These are phyloP conservation scores for Ogataea pilisensis DNA, from an alignment of 805 yeast species.

Conservation along the genomic window DNA sequence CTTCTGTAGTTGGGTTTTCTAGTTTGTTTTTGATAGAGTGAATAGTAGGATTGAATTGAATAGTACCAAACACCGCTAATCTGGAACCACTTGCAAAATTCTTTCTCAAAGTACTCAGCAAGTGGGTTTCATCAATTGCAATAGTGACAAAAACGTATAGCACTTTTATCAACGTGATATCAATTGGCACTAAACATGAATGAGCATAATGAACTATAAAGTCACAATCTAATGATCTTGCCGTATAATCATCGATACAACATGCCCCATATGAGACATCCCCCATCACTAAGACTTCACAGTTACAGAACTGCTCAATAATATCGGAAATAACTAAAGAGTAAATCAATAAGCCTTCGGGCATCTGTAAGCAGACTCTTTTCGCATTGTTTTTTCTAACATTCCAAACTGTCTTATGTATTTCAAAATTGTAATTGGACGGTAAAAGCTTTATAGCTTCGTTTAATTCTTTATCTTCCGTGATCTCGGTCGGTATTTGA, in stretches of 20 bases:
- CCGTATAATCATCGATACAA: constrained; percentile 95
- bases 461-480: constrained; percentile 76
- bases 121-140: constrained; percentile 76
- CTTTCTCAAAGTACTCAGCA: constrained; percentile 67
- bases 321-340: constrained; percentile 89
- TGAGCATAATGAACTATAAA: constrained; percentile 96
- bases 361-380: constrained; percentile 94
- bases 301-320: constrained; percentile 81
- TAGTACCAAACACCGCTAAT: constrained; percentile 88
- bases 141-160: constrained; percentile 95
- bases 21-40: constrained; percentile 69
- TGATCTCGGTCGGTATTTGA: constrained; percentile 84
- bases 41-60: constrained; percentile 93
- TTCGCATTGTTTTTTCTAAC: constrained; percentile 69
- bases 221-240: constrained; percentile 88
- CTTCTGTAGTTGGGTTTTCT: constrained; percentile 31
- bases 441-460: constrained; percentile 81
- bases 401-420: constrained; percentile 95
- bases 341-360: constrained; percentile 89
- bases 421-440: constrained; percentile 89
- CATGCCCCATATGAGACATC: constrained; percentile 99
- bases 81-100: constrained; percentile 64
- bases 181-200: constrained; percentile 94
- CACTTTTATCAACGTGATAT: constrained; percentile 84
- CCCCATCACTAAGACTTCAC: constrained; percentile 93